phyloP scores from a whole-genome alignment of 2,329 filamentous ascomycete genomes.

The Ceratocystis smalleyi region DNA sequence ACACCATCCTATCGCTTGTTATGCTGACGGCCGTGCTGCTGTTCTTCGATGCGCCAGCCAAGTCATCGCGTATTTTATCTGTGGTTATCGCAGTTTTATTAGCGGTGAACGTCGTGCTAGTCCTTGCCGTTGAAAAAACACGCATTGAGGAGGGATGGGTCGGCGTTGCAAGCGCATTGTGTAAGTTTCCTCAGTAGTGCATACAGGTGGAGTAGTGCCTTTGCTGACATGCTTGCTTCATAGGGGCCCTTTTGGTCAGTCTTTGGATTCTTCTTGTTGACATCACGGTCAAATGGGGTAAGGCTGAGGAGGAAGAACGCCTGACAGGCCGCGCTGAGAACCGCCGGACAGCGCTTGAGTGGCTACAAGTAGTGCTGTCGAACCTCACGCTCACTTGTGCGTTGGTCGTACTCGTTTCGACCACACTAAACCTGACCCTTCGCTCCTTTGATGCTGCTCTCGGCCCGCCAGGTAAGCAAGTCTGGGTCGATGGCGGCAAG shows the following conservation, averaged over 20 bases:
- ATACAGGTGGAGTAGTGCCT: no score
- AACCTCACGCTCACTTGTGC: conserved; percentile 57
- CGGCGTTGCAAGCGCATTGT: conserved; percentile 70
- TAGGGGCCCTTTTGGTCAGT: conserved; percentile 59
- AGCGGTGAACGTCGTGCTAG: conserved; percentile 57
- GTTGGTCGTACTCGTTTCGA: conserved; percentile 59
- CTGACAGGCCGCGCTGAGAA: conserved; percentile 80
- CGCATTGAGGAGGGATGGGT: conserved; percentile 80
- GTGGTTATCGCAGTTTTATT: conserved; percentile 42
- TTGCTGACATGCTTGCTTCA: background rate
- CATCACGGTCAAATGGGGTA: conserved; percentile 76
- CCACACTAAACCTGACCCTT: conserved; percentile 64
- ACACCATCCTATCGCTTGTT: conserved; percentile 59
- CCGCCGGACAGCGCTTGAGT: conserved; percentile 65
- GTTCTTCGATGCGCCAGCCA: conserved; percentile 78
- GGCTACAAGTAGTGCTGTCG: conserved; percentile 63
- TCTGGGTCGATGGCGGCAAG: conserved; percentile 67
- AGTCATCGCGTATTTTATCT: conserved; percentile 58
- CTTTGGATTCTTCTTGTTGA: conserved; percentile 68
- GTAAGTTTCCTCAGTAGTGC: conserved; percentile 23
- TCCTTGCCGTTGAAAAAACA: conserved; percentile 57
- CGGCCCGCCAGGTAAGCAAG: conserved; percentile 54
- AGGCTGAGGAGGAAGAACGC: conserved; percentile 79
- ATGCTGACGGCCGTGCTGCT: conserved; percentile 63
- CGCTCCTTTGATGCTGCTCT: conserved; percentile 66